Conservation (phyloP, 371 early-diverging fungal species). For the Mucor ambiguus region DNA sequence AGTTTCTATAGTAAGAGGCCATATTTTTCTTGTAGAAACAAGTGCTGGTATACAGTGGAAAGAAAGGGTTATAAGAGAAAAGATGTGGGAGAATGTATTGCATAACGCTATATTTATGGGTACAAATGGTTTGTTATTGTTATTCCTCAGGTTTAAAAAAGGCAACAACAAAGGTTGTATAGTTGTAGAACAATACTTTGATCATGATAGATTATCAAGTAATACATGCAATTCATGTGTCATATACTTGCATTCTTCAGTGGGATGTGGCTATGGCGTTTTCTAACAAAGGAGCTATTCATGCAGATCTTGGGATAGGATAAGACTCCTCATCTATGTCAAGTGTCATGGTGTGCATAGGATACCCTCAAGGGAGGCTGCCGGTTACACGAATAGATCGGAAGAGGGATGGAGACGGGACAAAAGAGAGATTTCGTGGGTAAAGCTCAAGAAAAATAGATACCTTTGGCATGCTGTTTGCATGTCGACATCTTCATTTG, state of each 20-base stretch:
- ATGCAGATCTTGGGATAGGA: background rate
- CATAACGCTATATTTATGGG: background rate
- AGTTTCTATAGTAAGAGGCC: background rate
- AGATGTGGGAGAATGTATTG: background rate
- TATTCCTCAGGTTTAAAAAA: conserved; percentile 4
- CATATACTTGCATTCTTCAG: background rate
- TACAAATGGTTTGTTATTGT: conserved; percentile 6
- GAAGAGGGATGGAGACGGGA: background rate
- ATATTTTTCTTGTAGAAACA: background rate
- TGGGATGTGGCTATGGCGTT: too few species aligned
- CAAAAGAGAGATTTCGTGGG: background rate
- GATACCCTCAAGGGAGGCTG: background rate
- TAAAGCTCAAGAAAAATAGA: background rate
- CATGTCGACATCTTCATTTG: background rate
- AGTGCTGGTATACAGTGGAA: background rate
- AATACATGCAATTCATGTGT: background rate
- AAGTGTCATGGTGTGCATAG: background rate
- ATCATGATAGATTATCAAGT: background rate
- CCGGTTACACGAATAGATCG: background rate
- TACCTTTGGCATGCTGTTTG: background rate
- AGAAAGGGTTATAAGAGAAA: background rate
- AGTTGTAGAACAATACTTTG: background rate
- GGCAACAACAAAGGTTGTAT: background rate
- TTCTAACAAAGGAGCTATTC: background rate
- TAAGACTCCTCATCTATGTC: background rate